Evolutionary conservation across 306 rosid species (phyloP).

Genomic region (Quercus robur): DNA sequence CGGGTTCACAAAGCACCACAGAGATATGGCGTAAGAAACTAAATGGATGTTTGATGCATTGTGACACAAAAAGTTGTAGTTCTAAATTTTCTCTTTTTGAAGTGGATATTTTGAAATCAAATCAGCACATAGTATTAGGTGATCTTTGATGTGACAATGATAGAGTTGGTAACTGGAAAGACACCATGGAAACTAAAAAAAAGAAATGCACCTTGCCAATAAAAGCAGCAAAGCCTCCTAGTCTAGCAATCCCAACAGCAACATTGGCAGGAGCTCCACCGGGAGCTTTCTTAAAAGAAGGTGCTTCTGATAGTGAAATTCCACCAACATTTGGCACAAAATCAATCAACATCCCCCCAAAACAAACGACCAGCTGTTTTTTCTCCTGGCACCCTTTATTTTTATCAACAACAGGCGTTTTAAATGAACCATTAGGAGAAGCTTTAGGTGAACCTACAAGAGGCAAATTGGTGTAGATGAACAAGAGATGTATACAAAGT

Average conservation of each 20-base stretch:
- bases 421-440: background rate
- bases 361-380: constrained; percentile 24
- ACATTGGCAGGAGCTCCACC: constrained; percentile 33
- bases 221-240: constrained; percentile 30
- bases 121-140: too few relatives aligned
- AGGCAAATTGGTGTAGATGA: background rate
- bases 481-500: background rate
- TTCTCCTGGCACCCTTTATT: background rate
- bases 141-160: background rate
- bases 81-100: too few relatives aligned
- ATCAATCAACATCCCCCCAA: constrained; percentile 39
- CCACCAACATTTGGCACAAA: constrained; percentile 14
- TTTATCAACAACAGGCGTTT: background rate
- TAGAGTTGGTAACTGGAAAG: background rate
- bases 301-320: constrained; percentile 30
- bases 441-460: constrained; percentile 19
- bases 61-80: too few relatives aligned
- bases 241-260: constrained; percentile 29
- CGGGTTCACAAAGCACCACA: too few relatives aligned
- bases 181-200: background rate
- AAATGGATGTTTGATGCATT: too few relatives aligned
- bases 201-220: constrained; percentile 34
- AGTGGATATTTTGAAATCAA: too few relatives aligned
- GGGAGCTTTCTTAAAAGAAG: constrained; percentile 21
- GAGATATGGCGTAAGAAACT: too few relatives aligned